Evolutionary conservation across 306 rosid species (phyloP), one percentile per base, ranked within the genome.

Genomic region (Prunus mume): DNA sequence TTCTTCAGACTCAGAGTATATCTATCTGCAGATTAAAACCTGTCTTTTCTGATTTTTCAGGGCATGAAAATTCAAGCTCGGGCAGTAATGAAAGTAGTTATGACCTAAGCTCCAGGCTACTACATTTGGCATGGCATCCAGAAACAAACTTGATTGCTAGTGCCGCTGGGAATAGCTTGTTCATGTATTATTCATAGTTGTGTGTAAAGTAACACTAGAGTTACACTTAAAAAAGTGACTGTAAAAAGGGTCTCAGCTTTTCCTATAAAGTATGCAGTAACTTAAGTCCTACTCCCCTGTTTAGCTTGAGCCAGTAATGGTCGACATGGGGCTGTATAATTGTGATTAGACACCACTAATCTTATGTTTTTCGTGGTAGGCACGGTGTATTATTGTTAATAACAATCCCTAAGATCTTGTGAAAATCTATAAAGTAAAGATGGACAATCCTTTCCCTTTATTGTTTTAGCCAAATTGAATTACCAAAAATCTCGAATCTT

Each of bases 101-200:
- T 45, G 76, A 86, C 80, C 43, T 81, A 14, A 76, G 28, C 78
- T 77, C 89, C 58, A 86, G 74, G 87, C 76, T 91, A 43, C 76
- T 87, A 34, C 91, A 78, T 73, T 68, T 87, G 58, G 90, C 90
- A 60, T 89, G 93, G 92, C 90, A 87, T 85, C 93, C 97, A 46
- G 80, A 85, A 61, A 77, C 69, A 69, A 78, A 89, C 82, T 49
- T 89, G 75, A 87, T 89, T 65, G 92, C 91, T 11, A 83, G 86
- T 83, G 93, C 89, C 14, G 76, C 88, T 70, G 88, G 86, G 78
- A 86, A 75, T 71, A 83, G 89, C 80, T 78, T 91, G 83, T 66
- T 82, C 69, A 73, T 91, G 85, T 89, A 87, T 62, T 76, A 81
- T 77, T 86, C 87, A 0, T 86, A 83, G 73, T 46, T 63, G 69